Evolutionary conservation across 1,139 yeast genomes (phyloP), one percentile per base, ranked within the genome.

Genomic region (Scheffersomyces titani): DNA sequence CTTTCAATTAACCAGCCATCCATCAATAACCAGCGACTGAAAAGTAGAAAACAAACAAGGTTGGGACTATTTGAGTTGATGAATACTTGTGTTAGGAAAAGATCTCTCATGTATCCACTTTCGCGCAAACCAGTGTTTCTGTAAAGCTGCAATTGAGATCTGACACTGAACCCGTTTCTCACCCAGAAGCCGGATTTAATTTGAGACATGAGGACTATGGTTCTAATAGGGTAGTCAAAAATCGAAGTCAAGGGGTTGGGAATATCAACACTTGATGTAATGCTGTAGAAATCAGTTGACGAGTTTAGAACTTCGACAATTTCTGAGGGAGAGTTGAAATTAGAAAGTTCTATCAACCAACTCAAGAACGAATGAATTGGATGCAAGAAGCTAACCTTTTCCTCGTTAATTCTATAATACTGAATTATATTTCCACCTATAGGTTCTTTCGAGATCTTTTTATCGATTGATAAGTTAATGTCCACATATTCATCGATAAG

Each of bases 91-190:
- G 85, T 78, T 70, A 90, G 76, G 66, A 83, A 90, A 44, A 93
- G 70, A 65, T 93, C 98, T 62, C 96, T 81, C 66, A 86, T 78
- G 67, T 82, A 92, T 0, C 97, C 96, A 61, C 86, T 84, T 62
- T 94, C 98, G 55, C 98, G 78, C 52, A 93, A 80, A 6, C 92
- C 90, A n/a, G 92, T 84, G 59, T 85, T 89, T 49, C 90, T 83
- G 69, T 94, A 94, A 60, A 92, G 86, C 63, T 87, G 89, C 62
- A 90, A 80, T 67, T 94, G 98, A 44, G 88, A 87, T 53, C 90
- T 81, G 13, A 92, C 86, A 50, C 94, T 88, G 59, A 85, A 82
- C 0, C 84, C 81, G 69, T 85, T 85, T 63, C 89, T 74, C 0
- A 84, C 88, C 88, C 88, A 84, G 56, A 80, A 78, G 0, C 88